Base-by-base conservation (phyloP, 2,329 filamentous ascomycete species). In the Atkinsonella texensis region DNA sequence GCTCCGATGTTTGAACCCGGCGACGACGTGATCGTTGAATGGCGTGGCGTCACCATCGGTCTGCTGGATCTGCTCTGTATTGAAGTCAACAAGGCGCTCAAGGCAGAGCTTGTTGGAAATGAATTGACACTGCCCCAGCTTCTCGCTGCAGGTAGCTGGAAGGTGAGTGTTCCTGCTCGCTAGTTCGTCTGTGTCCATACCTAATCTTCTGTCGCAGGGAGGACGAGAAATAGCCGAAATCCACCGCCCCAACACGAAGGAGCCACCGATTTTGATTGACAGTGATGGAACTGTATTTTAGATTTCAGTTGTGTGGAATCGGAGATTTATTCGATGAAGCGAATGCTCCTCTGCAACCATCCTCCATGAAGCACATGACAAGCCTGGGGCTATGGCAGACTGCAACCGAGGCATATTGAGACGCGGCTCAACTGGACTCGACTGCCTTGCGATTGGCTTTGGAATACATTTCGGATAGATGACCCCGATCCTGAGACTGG, bases 271-370 rank as follows among this genome's bases (percentile, higher is more conserved):
- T 63, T 83, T 96, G 71, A 96, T 97, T 60, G 79, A 95, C 59
- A 95, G 89, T 57, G 93, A 98, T 66, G 93, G 93, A 55, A 97
- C 93, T 23, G 88, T 98, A 58, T 97, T 98, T 66, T 95, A 81
- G 18, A n/a, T 11, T 17, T 35, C 28, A 28, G 2, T 28, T 35
- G n/a, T 9, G 40, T 15, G 2, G 28, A 4, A 13, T 13, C 2
- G 11, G n/a, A 18, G 10, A 13, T 8, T 33, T 20, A 17, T 38
- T 40, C 33, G 17, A 28, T 23, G 20, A 46, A 13, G 18, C 32
- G 31, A 17, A 40, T n/a, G n/a, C 13, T 6, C n/a, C 18, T 31
- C 9, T 3, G 38, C 43, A 35, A 43, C 15, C 20, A 18, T 43
- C 10, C 23, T 49, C 11, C 28, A 41, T 28, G 32, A 4, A 15